Percentiles rank a stretch among this genome's conserved stretches.
These are phyloP conservation scores for Metschnikowia cerradonensis DNA, from an alignment of 805 yeast genomes.

Conservation along the genomic window DNA sequence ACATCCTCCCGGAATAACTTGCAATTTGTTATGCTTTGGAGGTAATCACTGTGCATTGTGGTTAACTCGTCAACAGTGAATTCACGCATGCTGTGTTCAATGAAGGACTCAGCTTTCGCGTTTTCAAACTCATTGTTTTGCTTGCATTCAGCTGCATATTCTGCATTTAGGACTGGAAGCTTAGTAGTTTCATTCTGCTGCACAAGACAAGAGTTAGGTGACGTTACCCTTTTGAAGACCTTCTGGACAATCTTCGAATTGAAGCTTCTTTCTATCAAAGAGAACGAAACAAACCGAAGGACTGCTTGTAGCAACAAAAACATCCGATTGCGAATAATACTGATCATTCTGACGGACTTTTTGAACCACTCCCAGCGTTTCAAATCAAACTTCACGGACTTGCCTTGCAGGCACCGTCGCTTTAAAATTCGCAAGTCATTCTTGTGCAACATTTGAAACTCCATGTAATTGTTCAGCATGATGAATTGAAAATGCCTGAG, in stretches of 20 bases:
- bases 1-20: slow-evolving; percentile 30
- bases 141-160: slow-evolving; percentile 4
- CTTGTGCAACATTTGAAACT: slow-evolving; percentile 24
- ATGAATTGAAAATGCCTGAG: slow-evolving; percentile 58
- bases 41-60: slow-evolving; percentile 11
- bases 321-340: slow-evolving; percentile 36
- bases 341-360: slow-evolving; percentile 31
- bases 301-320: slow-evolving; percentile 40
- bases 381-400: not conserved
- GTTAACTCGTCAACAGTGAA: slow-evolving; percentile 17
- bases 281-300: slow-evolving; percentile 40
- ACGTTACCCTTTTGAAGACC: slow-evolving; percentile 16
- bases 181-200: not conserved
- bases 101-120: not conserved
- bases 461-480: slow-evolving; percentile 35
- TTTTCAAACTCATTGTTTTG: not conserved
- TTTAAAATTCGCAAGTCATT: slow-evolving; percentile 22
- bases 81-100: slow-evolving; percentile 10
- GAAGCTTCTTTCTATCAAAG: slow-evolving; percentile 43
- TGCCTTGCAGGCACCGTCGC: slow-evolving; percentile 9
- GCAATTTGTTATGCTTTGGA: slow-evolving; percentile 22
- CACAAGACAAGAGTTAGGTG: not conserved
- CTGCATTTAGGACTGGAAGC: slow-evolving; percentile 12
- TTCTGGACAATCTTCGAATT: slow-evolving; percentile 21
- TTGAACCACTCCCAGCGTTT: slow-evolving; percentile 23